These are phyloP conservation scores for Phytopythium boreale DNA, from an alignment of 352 stramenopile species.

Conservation along the genomic window DNA sequence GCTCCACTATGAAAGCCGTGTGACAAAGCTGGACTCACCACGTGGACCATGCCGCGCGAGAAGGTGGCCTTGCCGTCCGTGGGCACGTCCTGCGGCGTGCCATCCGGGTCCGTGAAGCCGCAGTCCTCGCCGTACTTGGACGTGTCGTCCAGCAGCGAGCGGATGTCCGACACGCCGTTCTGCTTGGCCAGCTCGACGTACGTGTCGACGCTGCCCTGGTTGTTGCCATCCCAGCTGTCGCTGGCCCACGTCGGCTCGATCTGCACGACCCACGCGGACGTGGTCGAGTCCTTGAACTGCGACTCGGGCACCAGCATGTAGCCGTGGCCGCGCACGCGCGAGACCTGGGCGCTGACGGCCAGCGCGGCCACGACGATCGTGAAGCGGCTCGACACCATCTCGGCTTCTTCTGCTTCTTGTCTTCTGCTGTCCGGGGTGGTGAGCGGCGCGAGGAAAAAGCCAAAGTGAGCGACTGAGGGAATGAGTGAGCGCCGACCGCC, in stretches of 20 bases:
- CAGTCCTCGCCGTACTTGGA: conserved; percentile 32
- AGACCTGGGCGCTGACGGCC: conserved; percentile 16
- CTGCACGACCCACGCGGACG: conserved; percentile 30
- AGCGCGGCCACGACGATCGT: conserved; percentile 14
- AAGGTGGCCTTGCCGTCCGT: conserved; percentile 29
- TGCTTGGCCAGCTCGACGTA: conserved; percentile 22
- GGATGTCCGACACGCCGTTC: conserved; percentile 31
- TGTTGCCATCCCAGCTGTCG: conserved; percentile 33
- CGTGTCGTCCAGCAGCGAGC: conserved; percentile 31
- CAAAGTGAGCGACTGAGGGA: conserved; percentile 6
- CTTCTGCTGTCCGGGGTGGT: not conserved
- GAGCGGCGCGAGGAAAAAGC: not conserved
- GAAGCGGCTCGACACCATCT: conserved; percentile 9
- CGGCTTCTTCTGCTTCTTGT: not conserved
- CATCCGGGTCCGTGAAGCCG: conserved; percentile 31
- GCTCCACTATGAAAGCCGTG: not conserved
- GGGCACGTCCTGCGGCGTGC: conserved; percentile 28
- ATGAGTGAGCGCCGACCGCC: not conserved
- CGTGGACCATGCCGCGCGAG: conserved; percentile 27
- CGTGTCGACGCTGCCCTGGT: conserved; percentile 18
- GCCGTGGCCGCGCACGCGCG: conserved; percentile 20
- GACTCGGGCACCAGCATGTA: conserved; percentile 33
- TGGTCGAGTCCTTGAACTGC: conserved; percentile 29
- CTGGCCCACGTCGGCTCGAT: conserved; percentile 27
- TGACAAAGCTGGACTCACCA: not conserved